phyloP scores from a whole-genome alignment of 176 grass and related monocot genomes.

The Hyparrhenia diplandra region DNA sequence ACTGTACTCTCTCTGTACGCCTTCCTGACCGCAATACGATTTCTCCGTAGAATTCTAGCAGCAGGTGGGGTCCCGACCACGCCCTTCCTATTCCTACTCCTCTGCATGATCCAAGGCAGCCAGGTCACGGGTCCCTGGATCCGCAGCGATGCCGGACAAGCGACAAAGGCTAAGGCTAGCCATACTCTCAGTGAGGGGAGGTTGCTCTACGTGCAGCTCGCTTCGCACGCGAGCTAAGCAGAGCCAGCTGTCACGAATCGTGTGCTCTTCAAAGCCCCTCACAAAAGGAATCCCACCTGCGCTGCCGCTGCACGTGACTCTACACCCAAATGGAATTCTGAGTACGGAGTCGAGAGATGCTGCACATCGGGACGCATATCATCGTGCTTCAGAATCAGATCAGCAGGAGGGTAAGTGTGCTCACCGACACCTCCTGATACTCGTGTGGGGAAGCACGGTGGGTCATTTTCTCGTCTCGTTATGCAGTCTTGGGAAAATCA shows the following conservation, averaged over 20 bases:
- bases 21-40: not conserved
- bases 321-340: too few relatives aligned
- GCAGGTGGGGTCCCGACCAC: not conserved
- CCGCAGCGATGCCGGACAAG: slow-evolving; percentile 21
- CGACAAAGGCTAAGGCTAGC: too few relatives aligned
- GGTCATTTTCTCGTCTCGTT: too few relatives aligned
- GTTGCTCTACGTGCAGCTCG: too few relatives aligned
- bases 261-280: not conserved
- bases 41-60: not conserved
- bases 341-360: too few relatives aligned
- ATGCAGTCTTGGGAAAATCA: too few relatives aligned
- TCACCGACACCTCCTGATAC: not conserved
- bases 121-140: slow-evolving; percentile 41
- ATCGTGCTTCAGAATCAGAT: not conserved
- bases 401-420: not conserved
- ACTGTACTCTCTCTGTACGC: not conserved
- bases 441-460: too few relatives aligned
- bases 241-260: not conserved
- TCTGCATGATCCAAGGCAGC: slow-evolving; percentile 5
- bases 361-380: not conserved
- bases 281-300: not conserved
- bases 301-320: not conserved
- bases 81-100: not conserved
- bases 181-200: too few relatives aligned
- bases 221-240: not conserved